phyloP scores from a whole-genome alignment of 805 yeast species.

The Nakazawaea pomicola region DNA sequence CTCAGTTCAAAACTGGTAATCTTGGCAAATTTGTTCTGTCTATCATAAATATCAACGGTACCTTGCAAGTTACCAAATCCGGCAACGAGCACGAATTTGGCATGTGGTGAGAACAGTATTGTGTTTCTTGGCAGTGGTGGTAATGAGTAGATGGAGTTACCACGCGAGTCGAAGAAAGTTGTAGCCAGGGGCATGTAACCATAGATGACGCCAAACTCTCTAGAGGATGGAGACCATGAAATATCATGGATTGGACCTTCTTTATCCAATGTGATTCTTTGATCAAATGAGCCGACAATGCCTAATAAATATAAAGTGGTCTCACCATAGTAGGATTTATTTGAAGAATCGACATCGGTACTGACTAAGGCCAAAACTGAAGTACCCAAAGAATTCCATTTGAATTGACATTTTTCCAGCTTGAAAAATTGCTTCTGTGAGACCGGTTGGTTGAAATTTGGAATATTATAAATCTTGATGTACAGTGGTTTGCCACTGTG shows the following conservation, averaged over 20 bases:
- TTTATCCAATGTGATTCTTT: conserved; percentile 78
- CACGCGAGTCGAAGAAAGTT: conserved; percentile 90
- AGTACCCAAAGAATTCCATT: conserved; percentile 94
- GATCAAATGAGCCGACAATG: conserved; percentile 87
- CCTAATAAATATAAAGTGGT: conserved; percentile 87
- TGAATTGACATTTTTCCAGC: conserved; percentile 88
- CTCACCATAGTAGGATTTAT: conserved; percentile 95
- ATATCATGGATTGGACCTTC: conserved; percentile 98
- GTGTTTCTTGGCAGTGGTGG: conserved; percentile 90
- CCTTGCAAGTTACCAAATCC: conserved; percentile 99
- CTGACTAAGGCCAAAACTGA: conserved; percentile 90
- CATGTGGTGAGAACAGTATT: conserved; percentile 89
- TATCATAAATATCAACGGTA: conserved; percentile 89
- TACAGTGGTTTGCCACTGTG: conserved; percentile 83
- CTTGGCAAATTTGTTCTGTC: conserved; percentile 77
- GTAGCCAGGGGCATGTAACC: conserved; percentile 98
- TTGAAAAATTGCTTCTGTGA: conserved; percentile 88
- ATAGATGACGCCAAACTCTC: conserved; percentile 95
- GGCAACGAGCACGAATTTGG: conserved; percentile 83
- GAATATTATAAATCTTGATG: conserved; percentile 78
- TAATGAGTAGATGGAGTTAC: conserved; percentile 75
- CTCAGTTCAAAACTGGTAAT: conserved; percentile 83
- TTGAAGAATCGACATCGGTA: conserved; percentile 92
- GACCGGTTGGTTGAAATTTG: conserved; percentile 70
- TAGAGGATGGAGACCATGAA: conserved; percentile 93